Evolutionary conservation across 306 rosid genomes (phyloP).

Genomic region (Inga laurina): DNA sequence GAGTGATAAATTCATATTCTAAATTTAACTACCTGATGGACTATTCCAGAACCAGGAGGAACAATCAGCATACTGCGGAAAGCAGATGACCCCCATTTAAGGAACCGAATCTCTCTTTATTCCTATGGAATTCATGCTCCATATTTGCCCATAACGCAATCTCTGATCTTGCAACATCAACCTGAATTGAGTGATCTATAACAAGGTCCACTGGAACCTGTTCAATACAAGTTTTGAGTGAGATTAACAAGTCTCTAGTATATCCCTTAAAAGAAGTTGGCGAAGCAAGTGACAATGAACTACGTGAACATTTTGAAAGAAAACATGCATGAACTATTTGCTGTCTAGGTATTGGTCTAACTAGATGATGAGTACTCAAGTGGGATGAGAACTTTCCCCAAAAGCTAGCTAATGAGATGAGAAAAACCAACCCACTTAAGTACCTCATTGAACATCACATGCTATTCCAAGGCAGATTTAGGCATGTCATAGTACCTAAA

Average conservation of each 20-base stretch:
- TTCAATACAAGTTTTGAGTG: neutral
- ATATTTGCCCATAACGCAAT: conserved; percentile 91
- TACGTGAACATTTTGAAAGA: neutral
- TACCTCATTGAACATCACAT: neutral
- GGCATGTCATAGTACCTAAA: neutral
- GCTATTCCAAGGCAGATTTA: neutral
- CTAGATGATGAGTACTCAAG: neutral
- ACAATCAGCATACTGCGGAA: conserved; percentile 91
- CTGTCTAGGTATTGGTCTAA: neutral
- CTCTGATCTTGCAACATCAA: conserved; percentile 80
- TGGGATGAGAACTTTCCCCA: neutral
- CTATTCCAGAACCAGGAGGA: conserved; percentile 96
- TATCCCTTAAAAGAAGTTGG: neutral
- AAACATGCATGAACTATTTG: neutral
- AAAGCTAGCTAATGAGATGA: neutral
- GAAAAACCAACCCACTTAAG: neutral
- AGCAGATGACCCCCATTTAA: conserved; percentile 93
- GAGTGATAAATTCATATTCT: neutral
- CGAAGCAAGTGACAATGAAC: neutral
- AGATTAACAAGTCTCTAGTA: neutral
- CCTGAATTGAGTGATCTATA: conserved; percentile 94
- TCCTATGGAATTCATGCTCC: conserved; percentile 89
- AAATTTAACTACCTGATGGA: conserved; percentile 72
- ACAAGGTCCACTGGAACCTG: conserved; percentile 98
- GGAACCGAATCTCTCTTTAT: conserved; percentile 91